A percentile compares a stretch with the other conserved stretches of the same genome.
These are phyloP conservation scores for Lagenaria siceraria DNA, from an alignment of 306 rosid genomes.

Conservation along the genomic window DNA sequence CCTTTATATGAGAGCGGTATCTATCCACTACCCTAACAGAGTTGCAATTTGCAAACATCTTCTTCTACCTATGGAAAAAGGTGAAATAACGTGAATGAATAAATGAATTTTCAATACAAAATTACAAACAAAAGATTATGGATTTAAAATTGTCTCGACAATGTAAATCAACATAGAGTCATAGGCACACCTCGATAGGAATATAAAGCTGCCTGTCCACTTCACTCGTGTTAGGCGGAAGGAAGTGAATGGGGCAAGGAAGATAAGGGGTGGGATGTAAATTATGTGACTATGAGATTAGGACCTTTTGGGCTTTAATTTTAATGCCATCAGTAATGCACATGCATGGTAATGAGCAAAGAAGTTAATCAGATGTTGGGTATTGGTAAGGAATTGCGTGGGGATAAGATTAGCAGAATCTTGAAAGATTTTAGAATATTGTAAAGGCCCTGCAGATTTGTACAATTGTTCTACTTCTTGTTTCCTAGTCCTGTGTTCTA, in stretches of 20 bases:
- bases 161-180: neutral
- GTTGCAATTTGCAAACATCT: neutral
- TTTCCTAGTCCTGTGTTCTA: neutral
- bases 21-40: neutral
- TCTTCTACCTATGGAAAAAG: neutral
- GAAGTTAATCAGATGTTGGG: neutral
- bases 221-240: neutral
- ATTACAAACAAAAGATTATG: too few relatives aligned
- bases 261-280: neutral
- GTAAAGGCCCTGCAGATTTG: neutral
- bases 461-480: neutral
- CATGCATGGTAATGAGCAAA: neutral
- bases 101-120: neutral
- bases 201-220: neutral
- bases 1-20: neutral
- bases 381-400: neutral
- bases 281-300: neutral
- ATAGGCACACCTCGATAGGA: neutral
- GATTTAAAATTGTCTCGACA: neutral
- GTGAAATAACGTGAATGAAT: neutral
- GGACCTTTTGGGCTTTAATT: neutral
- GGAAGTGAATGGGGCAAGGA: neutral
- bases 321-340: neutral
- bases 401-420: neutral
- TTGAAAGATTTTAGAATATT: neutral